Evolutionary conservation across 148 eudicot genomes (phyloP), one percentile per base, ranked within the genome.

Genomic region (Chenopodium quinoa): DNA sequence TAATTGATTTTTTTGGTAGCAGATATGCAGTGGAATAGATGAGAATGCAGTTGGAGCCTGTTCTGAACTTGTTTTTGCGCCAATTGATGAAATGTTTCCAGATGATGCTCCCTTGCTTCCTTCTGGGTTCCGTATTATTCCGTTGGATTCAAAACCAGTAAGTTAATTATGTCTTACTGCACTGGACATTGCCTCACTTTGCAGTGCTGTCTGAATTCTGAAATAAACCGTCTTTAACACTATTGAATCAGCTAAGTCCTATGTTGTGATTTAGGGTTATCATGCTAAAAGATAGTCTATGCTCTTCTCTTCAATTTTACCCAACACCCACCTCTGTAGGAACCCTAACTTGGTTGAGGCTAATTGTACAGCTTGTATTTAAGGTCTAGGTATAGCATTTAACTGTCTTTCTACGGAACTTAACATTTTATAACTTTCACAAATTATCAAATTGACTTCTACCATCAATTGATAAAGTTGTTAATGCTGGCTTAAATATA

Each of bases 1-100:
- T 63, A n/a, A 37, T 64, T 73, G 34, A 46, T 23, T 63, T 16
- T 20, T 64, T 56, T 70, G 58, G 20, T 76, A 81, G 75, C 90
- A 95, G 99, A 86, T 93, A 78, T 93, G 97, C 81, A 88, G 89
- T 64, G 99, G 99, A 56, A 81, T 88, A 81, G 95, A 92, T 78
- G 98, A 93, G 87, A 88, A 91, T 85, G 91, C 95, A 47, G 92
- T 89, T 22, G 99, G 98, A 80, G 93, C 95, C 66, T 96, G 94
- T 87, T 85, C 94, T 74, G 98, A 96, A 87, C 97, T 93, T 77
- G 90, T 96, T 77, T 96, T 96, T 89, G 99, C 99, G 71, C 98
- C 98, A 76, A 93, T 96, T 34, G 93, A 92, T 86, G 99, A 92
- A 83, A 89, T 92, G 94, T 96, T 96, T 85, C 97, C 93, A 3